Conservation (phyloP, 352 stramenopile species). For the Blastocystis sp. region DNA sequence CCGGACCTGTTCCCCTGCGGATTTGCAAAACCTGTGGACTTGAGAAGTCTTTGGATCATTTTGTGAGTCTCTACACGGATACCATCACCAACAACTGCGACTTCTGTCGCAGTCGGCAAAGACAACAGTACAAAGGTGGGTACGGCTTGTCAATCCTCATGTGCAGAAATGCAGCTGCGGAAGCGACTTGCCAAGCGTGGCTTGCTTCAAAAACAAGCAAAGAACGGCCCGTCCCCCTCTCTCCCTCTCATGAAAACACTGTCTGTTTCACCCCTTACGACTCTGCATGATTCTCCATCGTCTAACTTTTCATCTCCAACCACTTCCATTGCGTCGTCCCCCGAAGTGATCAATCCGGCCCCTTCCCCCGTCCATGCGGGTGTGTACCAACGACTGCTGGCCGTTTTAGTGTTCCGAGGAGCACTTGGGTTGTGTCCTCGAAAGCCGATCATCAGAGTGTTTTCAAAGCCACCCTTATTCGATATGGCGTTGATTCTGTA, state of each 20-base stretch:
- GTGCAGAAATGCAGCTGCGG: background rate
- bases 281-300: no score
- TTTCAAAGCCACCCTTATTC: background rate
- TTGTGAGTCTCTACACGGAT: conserved; percentile 29
- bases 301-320: no score
- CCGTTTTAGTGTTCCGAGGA: no score
- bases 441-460: background rate
- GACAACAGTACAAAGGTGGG: conserved; percentile 33
- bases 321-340: no score
- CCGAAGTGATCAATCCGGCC: no score
- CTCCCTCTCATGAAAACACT: no score
- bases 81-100: conserved; percentile 29
- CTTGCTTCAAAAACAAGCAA: background rate
- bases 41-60: conserved; percentile 26
- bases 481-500: background rate
- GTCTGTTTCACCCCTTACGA: no score
- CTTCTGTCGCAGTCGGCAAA: background rate
- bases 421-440: no score
- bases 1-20: background rate
- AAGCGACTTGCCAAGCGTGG: background rate
- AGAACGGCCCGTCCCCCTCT: background rate
- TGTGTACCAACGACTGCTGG: no score
- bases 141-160: background rate
- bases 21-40: conserved; percentile 26
- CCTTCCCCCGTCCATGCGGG: no score